These are phyloP conservation scores for Beauveria sp. DNA, from an alignment of 2,329 filamentous ascomycete species.

Conservation along the genomic window DNA sequence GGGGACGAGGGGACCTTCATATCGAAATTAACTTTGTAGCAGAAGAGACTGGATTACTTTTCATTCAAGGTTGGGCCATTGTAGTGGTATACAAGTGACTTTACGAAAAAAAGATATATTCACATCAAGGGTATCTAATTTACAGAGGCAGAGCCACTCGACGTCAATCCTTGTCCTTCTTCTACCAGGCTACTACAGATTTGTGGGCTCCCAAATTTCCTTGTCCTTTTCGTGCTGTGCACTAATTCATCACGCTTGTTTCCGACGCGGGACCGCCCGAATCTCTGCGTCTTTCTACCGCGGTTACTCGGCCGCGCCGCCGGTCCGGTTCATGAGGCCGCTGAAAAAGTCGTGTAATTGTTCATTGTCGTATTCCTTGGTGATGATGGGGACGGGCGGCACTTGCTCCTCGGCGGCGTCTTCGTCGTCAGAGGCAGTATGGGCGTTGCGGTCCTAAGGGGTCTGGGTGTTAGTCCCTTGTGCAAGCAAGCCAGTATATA, in stretches of 20 bases:
- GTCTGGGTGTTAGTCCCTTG: not conserved
- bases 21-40: not conserved
- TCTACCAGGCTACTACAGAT: not conserved
- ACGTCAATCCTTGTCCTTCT: not conserved
- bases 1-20: not conserved
- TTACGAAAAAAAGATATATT: not conserved
- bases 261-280: no score
- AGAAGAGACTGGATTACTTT: not conserved
- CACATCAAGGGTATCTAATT: conserved; percentile 35
- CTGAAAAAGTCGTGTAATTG: conserved; percentile 53
- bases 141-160: conserved; percentile 20
- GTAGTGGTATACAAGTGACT: not conserved
- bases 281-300: conserved; percentile 5
- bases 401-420: conserved; percentile 30
- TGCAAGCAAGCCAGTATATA: not conserved
- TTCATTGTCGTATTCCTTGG: conserved; percentile 41
- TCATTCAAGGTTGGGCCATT: not conserved
- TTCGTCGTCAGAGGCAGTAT: conserved; percentile 38
- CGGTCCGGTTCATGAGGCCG: conserved; percentile 50
- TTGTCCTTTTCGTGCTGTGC: conserved; percentile 5
- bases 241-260: not conserved
- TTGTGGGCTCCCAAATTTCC: conserved; percentile 4
- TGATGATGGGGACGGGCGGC: conserved; percentile 29
- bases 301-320: conserved; percentile 17
- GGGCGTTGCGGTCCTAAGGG: conserved; percentile 48